Evolutionary conservation across 164 flowering plant species (phyloP), one percentile per base, ranked within the genome.

Genomic region (Sedum album): DNA sequence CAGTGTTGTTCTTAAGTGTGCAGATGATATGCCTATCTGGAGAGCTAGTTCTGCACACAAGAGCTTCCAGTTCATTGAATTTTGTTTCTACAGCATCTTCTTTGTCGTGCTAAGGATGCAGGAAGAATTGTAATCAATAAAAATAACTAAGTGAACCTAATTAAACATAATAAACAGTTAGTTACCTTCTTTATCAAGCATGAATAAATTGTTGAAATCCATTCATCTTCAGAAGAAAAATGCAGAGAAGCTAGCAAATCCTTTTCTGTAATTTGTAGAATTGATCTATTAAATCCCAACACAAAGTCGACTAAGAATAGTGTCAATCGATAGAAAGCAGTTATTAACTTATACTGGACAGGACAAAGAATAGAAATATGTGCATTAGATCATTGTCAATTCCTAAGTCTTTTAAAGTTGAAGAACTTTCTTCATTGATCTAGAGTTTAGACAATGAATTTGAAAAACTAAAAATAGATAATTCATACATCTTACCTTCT

Each of bases 141-240:
- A 65, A 13, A 23, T 2, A 64, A 35, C 57, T 39, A n/a, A 55
- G 18, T 8, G 25, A 23, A 21, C 5, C 33, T 18, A 67, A 5
- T n/a, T 65, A 53, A 64, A 36, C 20, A 53, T 30, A 9, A 11
- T 20, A n/a, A 15, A n/a, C 15, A 14, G 53, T 53, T 68, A 51
- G n/a, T 71, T 78, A 88, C 99, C 93, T 92, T 95, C 77, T 85
- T 90, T 68, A 84, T 77, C 71, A 92, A 78, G 76, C 99, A 95
- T 53, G 94, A 84, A 81, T 95, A 95, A 76, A 92, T 92, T 57
- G 92, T 81, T 42, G 89, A 82, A 33, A 95, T 83, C 99, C 99
- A 92, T 63, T 79, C 93, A 78, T 90, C 96, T 80, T 85, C 94
- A 44, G 88, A 82, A 68, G 84, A 79, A 82, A 95, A 88, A 72